Base-by-base conservation (phyloP, 2,329 filamentous ascomycete genomes). In the Penicillium polonicum region DNA sequence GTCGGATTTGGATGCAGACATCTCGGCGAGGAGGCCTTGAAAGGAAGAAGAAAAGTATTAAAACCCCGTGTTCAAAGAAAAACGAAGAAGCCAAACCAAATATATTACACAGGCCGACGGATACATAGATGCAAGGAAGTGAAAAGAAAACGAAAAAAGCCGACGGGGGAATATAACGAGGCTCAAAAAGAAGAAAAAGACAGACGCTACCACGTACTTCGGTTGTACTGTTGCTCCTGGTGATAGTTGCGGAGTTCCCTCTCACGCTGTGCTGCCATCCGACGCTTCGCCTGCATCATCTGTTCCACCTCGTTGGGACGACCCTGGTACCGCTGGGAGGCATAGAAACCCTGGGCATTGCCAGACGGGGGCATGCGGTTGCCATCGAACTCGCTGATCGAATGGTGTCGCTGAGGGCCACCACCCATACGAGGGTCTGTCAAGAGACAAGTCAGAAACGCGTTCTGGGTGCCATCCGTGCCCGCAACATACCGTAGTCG, bases 221-320 rank as follows among this genome's bases (percentile, higher is more conserved):
- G 88, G 84, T 97, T 96, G 82, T 96, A 97, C 87, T 99, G 94
- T 86, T 99, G 94, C 86, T 99, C 94, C 81, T 97, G 95, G 82
- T 99, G 94, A 81, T 97, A 96, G 81, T 97, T 99, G 79, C 94
- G 91, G 78, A 99, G 88, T 83, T 99, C 94, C 79, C 93, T 90
- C 84, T 99, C 94, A 79, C 94, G 91, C 82, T 97, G 94, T 77
- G 94, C 94, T 73, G 94, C 94, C 91, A 97, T 95, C 83, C 93
- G 90, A 82, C 94, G 91, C 85, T 97, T 97, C 72, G 92, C 92
- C 86, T 97, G 94, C 84, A 96, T 91, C 87, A 97, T 91, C 81
- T 97, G 92, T 81, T 97, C 94, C 77, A 92, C 91, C 82, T 97
- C 94, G 82, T 84, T 92, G 79, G 84, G 91, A 80, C 82, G 91